Percentiles rank a stretch among this genome's conserved stretches.
These are phyloP conservation scores for Alternaria conjuncta DNA, from an alignment of 2,329 filamentous ascomycete genomes.

Conservation along the genomic window DNA sequence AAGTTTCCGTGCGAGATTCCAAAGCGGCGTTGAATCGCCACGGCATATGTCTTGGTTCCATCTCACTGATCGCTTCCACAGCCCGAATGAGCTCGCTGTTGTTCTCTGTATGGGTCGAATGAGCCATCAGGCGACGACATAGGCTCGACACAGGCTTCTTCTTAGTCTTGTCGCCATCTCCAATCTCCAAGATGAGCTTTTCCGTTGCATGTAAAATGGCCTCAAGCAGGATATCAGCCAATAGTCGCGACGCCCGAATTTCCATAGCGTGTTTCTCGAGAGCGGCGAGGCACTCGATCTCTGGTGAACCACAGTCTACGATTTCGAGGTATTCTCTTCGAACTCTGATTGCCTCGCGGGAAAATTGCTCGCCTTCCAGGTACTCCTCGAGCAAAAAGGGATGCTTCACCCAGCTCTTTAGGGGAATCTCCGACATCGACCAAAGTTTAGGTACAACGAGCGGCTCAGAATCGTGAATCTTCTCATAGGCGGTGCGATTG, in stretches of 20 bases:
- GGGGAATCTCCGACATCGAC: not conserved
- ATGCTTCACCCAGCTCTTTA: not conserved
- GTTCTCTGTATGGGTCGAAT: not conserved
- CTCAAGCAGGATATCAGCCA: not conserved
- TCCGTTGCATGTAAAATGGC: not conserved
- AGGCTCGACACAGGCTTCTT: not conserved
- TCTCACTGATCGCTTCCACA: not conserved
- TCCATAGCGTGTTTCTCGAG: too few relatives aligned
- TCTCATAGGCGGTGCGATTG: not conserved
- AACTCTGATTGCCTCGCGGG: not conserved
- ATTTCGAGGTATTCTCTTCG: not conserved
- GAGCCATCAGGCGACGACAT: not conserved
- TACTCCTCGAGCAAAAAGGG: not conserved
- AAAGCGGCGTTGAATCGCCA: not conserved
- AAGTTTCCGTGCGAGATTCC: not conserved
- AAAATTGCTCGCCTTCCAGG: not conserved
- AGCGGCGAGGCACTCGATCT: not conserved
- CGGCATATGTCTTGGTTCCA: not conserved
- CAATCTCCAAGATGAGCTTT: not conserved
- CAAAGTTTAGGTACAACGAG: not conserved
- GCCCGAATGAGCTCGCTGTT: not conserved
- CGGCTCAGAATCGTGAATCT: not conserved
- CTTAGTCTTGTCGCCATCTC: not conserved
- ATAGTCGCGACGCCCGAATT: too few relatives aligned
- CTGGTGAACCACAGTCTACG: not conserved